Evolutionary conservation across 805 yeast species (phyloP).

Genomic region (Saturnispora kantuleensis): DNA sequence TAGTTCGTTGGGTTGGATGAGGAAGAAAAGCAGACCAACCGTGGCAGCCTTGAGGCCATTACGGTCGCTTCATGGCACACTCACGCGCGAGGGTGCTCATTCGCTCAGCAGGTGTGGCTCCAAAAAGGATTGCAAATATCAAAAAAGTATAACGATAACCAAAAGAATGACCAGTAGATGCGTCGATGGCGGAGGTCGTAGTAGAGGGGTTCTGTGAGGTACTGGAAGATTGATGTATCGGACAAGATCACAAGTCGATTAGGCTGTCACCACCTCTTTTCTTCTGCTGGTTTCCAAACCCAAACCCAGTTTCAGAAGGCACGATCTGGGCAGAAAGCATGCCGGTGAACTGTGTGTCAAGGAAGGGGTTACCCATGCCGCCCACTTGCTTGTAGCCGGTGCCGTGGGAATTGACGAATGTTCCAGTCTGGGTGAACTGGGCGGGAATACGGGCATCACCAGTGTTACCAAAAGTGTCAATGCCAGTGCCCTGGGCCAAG

Average conservation of each 20-base stretch:
- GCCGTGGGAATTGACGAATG: slow-evolving; percentile 80
- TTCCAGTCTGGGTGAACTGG: slow-evolving; percentile 76
- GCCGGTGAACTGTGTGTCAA: slow-evolving; percentile 64
- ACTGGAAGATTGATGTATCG: neutral
- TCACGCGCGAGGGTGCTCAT: too few species aligned
- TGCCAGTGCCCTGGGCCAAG: slow-evolving; percentile 79
- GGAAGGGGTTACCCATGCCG: slow-evolving; percentile 48
- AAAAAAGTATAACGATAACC: too few species aligned
- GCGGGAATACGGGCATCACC: slow-evolving; percentile 84
- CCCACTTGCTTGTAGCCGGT: slow-evolving; percentile 58
- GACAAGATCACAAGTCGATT: slow-evolving; percentile 21
- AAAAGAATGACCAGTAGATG: too few species aligned
- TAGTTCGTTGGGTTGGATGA: neutral
- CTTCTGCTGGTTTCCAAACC: slow-evolving; percentile 71
- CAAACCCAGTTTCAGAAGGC: slow-evolving; percentile 87
- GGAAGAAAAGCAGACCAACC: too few species aligned
- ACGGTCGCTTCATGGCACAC: too few species aligned
- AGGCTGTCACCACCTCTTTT: slow-evolving; percentile 20
- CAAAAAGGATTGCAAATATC: too few species aligned
- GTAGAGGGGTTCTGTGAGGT: neutral
- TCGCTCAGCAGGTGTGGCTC: too few species aligned
- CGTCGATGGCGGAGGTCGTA: neutral
- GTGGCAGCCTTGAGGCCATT: too few species aligned
- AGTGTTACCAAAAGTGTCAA: slow-evolving; percentile 88
- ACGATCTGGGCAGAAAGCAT: slow-evolving; percentile 36